A percentile compares a stretch with the other conserved stretches of the same genome.
phyloP scores from a whole-genome alignment of 192 early-diverging fungal genomes.

The Chytriomyces hyalinus region DNA sequence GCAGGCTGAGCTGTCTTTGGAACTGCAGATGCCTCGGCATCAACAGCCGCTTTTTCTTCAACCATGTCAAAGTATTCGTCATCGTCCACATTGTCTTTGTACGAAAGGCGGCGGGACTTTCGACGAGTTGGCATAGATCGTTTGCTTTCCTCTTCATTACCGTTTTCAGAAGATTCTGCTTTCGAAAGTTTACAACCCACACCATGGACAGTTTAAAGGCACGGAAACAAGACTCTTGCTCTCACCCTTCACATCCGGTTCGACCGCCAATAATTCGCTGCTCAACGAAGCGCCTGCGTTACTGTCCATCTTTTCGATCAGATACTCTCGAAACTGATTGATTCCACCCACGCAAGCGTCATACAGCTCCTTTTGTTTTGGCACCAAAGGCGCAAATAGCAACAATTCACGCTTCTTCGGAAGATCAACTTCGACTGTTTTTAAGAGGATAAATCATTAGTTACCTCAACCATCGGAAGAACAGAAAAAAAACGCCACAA shows the following conservation, averaged over 20 bases:
- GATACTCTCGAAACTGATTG: constrained; percentile 36
- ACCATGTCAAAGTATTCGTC: constrained; percentile 50
- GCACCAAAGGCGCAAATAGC: constrained; percentile 61
- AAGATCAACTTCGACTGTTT: constrained; percentile 79
- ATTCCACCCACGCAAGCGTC: constrained; percentile 43
- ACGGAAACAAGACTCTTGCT: no score
- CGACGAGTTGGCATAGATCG: background rate
- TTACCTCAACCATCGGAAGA: no score
- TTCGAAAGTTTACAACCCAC: no score
- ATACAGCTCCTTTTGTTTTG: constrained; percentile 52
- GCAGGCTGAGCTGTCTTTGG: background rate
- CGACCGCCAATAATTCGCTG: no score
- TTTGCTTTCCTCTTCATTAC: no score
- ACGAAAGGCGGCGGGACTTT: constrained; percentile 20
- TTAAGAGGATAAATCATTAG: background rate
- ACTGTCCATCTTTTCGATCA: constrained; percentile 33
- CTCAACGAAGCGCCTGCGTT: background rate
- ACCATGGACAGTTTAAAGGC: no score
- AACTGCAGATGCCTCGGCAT: constrained; percentile 1
- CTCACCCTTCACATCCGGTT: no score
- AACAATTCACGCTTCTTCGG: constrained; percentile 93
- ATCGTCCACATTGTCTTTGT: constrained; percentile 49
- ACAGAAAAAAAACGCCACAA: constrained; percentile 24
- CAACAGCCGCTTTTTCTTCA: constrained; percentile 39
- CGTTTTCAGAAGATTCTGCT: no score